Conservation (phyloP, 306 rosid species). For the Inga oerstediana region DNA sequence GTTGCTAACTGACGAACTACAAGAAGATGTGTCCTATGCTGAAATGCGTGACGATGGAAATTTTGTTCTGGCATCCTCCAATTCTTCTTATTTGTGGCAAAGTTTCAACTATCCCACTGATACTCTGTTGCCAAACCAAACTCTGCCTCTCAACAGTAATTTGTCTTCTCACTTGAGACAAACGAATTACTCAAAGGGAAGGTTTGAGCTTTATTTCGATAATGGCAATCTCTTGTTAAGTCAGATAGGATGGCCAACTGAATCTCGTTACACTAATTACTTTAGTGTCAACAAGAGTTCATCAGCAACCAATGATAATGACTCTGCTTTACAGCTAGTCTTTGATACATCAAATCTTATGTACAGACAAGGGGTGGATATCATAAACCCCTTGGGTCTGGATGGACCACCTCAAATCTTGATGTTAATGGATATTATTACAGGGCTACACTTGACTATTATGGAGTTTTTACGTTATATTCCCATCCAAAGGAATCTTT, state of each 20-base stretch:
- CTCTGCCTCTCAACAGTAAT: not conserved
- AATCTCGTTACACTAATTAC: constrained; percentile 7
- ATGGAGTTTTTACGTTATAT: constrained; percentile 66
- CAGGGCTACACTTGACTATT: constrained; percentile 60
- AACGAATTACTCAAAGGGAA: constrained; percentile 53
- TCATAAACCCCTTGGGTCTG: constrained; percentile 13
- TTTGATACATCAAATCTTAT: constrained; percentile 46
- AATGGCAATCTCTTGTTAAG: constrained; percentile 33
- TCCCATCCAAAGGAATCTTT: constrained; percentile 41
- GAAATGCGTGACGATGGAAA: too few relatives aligned
- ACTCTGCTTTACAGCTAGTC: not conserved
- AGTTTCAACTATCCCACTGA: constrained; percentile 64
- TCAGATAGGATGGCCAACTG: constrained; percentile 43
- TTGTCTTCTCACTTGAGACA: constrained; percentile 43
- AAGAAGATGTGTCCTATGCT: constrained; percentile 11
- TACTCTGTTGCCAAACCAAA: constrained; percentile 62
- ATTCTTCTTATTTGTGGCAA: constrained; percentile 42
- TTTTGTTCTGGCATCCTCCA: too few relatives aligned
- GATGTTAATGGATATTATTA: constrained; percentile 37
- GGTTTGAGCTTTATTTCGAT: constrained; percentile 43
- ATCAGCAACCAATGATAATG: not conserved
- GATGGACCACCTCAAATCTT: not conserved
- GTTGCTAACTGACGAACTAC: too few relatives aligned
- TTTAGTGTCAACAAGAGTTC: not conserved
- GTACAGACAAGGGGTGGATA: constrained; percentile 23